Evolutionary conservation across 106 monocot genomes (phyloP), one percentile per base, ranked within the genome.

Genomic region (Allium sativum): DNA sequence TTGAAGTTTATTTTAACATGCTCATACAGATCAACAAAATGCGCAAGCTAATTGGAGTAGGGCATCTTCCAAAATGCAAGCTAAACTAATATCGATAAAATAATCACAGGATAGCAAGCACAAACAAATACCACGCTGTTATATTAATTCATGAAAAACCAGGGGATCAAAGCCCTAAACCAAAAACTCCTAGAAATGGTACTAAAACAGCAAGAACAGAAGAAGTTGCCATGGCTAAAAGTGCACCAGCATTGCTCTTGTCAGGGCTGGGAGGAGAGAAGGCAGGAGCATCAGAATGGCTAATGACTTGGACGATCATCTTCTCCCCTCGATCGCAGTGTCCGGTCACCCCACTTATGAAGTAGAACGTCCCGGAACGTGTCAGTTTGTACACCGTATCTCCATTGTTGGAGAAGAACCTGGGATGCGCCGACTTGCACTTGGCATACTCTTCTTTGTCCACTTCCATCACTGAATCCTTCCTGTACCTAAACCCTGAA

Each of bases 401-500:
- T 7, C 89, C 93, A 62, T 67, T 74, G 85, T 93, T 89, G 61
- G 84, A 85, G 79, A 85, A 93, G 75, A 89, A 82, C 56, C 67
- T 41, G 0, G 93, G 93, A 65, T 80, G 85, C 3, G 62, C 19
- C 7, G 89, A 80, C 16, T 69, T 68, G 78, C 93, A 94, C 12
- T 62, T 59, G 45, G 72, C 62, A 77, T 94, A 94, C 42, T 89
- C 89, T n/a, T 83, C 76, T 55, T 83, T 74, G 13, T 19, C 77
- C 68, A 94, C 89, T 58, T 64, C 76, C 78, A 94, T 78, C 62
- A 89, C 85, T 31, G 93, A 89, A 18, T 89, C 93, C 66, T 86
- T 89, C 58, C 76, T 73, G 86, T 89, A 94, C 68, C 40, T 83
- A 64, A 93, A 93, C 22, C 67, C 89, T 93, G 46, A 9, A 17